phyloP scores from a whole-genome alignment of 169 alveolate genomes.

The Plasmodium ovale region DNA sequence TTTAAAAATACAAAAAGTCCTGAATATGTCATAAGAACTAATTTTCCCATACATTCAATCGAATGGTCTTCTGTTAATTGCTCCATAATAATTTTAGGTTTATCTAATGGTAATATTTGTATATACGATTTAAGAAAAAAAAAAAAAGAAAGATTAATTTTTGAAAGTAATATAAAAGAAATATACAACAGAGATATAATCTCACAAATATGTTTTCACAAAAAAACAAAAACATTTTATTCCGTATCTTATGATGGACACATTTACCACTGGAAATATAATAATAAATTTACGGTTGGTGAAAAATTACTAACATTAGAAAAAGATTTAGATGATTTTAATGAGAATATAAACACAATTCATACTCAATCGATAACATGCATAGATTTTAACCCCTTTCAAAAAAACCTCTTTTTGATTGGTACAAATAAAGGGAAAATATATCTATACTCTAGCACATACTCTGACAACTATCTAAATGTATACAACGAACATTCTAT shows the following conservation, averaged over 20 bases:
- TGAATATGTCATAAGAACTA: conserved; percentile 54
- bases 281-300: conserved; percentile 68
- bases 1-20: conserved; percentile 75
- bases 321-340: conserved; percentile 39
- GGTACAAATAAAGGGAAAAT: conserved; percentile 71
- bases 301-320: conserved; percentile 58
- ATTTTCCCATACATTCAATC: conserved; percentile 59
- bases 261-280: conserved; percentile 65
- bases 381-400: conserved; percentile 71
- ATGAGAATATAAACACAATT: conserved; percentile 8
- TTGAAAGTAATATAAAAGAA: conserved; percentile 65
- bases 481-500: conserved; percentile 50
- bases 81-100: conserved; percentile 64
- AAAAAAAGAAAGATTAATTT: conserved; percentile 55
- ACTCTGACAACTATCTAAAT: conserved; percentile 45
- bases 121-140: conserved; percentile 73
- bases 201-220: conserved; percentile 54
- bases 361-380: conserved; percentile 72
- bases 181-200: conserved; percentile 74
- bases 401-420: conserved; percentile 49
- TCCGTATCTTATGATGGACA: conserved; percentile 74
- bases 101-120: conserved; percentile 74
- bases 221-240: conserved; percentile 39
- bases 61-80: conserved; percentile 59
- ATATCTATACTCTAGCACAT: conserved; percentile 63